Base-by-base conservation (phyloP, 805 yeast genomes). In the Brettanomyces anomalus region DNA sequence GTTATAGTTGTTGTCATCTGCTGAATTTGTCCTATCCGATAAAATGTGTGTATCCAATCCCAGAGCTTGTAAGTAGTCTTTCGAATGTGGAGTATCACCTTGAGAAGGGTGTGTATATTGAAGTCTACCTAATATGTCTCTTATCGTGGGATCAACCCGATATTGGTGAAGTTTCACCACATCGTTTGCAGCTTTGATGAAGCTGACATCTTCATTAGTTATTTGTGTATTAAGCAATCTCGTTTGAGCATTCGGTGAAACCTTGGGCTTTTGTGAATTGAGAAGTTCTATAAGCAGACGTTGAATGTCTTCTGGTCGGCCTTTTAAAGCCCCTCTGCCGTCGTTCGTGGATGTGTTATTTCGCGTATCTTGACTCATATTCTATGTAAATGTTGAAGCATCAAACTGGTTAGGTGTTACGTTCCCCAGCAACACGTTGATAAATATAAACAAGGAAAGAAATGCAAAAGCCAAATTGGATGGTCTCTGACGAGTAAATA, bases 91-190 rank as follows among this genome's bases (percentile, higher is more conserved):
- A 6, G 74, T 62, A 37, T 77, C 76, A 1, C 81, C 81, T 56
- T 76, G 81, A 3, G 81, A 81, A 24, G 79, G 66, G 42, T 67
- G 60, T 5, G 76, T 76, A 50, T 79, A 79, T 52, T 79, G 83
- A 36, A 78, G 64, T 42, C 85, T 57, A 49, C 70, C 67, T 41
- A 79, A 59, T n/a, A 79, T 63, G 52, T 76, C 81, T 47, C 72
- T 61, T 20, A 79, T 76, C 0, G 85, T 77, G 4, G 85, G 85
- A 54, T 79, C 85, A 5, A 79, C 72, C 19, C 71, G 61, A 41
- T 62, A 59, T 35, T 58, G 58, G 39, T 61, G 62, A 44, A 64
- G 60, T 46, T 68, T 68, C 3, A 74, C 68, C 3, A 81, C 84
- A 52, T 79, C 82, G 45, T 75, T 73, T 3, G 85, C 85, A 16